Base-by-base conservation (phyloP, 495 filamentous ascomycete species). In the Cladorrhinum samala region DNA sequence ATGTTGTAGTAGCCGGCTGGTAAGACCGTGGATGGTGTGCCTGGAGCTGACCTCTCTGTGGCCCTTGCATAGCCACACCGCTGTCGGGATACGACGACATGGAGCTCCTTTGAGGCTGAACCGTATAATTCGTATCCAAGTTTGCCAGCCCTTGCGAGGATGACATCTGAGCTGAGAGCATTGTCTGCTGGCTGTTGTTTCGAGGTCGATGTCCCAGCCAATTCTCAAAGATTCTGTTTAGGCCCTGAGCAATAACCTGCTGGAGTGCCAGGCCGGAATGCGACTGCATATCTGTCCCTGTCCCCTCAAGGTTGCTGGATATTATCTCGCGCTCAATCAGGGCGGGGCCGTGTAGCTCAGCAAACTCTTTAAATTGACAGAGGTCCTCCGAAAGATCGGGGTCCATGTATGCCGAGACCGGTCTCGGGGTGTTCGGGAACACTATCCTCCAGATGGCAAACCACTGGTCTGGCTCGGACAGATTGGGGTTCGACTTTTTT, bases 391-490 rank as follows among this genome's bases (percentile, higher is more conserved):
- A 57, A 14, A 57, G 52, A 0, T 56, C 53, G 2, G 42, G 40
- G 19, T 61, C 55, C 9, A 59, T 42, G 39, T 61, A 61, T 0
- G 53, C 36, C 2, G 61, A 58, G 0, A 37, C 2, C 1, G 61
- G 61, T 14, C 37, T 49, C 2, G 50, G 33, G 0, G 18, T 16
- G n/a, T 46, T 44, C 8, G 58, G 58, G 25, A 64, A 64, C 2
- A 64, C 43, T 14, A 64, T 54, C 8, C 52, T 44, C 61, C 58
- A 61, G 16, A 64, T 56, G 14, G 52, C 44, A 21, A 54, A 64
- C 61, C 61, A 64, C 46, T 53, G 55, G 14, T 50, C 37, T 9
- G 16, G 1, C 40, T 58, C 52, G 8, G 49, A 44, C 39, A 45
- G 23, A 13, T 41, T 39, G 1, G 45, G 42, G 2, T 16, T 41